Conservation (phyloP, 352 stramenopile species). For the Ophiocytium majus region DNA sequence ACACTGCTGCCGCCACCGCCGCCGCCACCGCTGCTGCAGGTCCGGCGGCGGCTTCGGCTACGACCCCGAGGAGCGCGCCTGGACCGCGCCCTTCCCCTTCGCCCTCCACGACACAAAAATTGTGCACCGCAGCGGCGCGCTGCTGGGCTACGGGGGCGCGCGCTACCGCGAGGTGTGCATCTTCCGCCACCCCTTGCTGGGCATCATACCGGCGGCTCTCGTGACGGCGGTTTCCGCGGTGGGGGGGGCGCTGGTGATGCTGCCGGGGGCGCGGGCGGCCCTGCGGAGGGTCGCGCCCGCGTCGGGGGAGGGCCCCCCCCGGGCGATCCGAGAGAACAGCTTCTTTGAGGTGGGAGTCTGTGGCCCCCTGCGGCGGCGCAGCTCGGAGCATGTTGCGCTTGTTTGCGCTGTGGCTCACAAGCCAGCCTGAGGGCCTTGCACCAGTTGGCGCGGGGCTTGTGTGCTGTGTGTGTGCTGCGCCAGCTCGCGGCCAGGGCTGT, state of each 20-base stretch:
- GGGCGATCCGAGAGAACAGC: slow-evolving; percentile 27
- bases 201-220: slow-evolving; percentile 32
- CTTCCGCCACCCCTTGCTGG: slow-evolving; percentile 23
- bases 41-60: slow-evolving; percentile 41
- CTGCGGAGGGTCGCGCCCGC: slow-evolving; percentile 20
- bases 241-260: slow-evolving; percentile 22
- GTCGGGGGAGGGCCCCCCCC: slow-evolving; percentile 45
- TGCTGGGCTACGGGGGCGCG: slow-evolving; percentile 38
- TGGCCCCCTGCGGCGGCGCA: too few relatives aligned
- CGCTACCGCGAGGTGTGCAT: slow-evolving; percentile 41
- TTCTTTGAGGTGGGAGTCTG: slow-evolving; percentile 33
- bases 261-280: slow-evolving; percentile 38
- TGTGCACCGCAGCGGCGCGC: slow-evolving; percentile 38
- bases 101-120: slow-evolving; percentile 51
- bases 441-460: too few relatives aligned
- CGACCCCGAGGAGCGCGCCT: slow-evolving; percentile 26
- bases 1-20: too few relatives aligned
- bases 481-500: too few relatives aligned
- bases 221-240: slow-evolving; percentile 2
- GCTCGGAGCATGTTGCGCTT: too few relatives aligned
- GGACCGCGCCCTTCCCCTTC: slow-evolving; percentile 34
- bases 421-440: too few relatives aligned
- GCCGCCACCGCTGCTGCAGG: neutral
- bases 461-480: too few relatives aligned
- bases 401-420: too few relatives aligned